A percentile compares a stretch with the other conserved stretches of the same genome.
Conservation (phyloP, 2,329 filamentous ascomycete genomes). For the Aspergillus texensis region DNA sequence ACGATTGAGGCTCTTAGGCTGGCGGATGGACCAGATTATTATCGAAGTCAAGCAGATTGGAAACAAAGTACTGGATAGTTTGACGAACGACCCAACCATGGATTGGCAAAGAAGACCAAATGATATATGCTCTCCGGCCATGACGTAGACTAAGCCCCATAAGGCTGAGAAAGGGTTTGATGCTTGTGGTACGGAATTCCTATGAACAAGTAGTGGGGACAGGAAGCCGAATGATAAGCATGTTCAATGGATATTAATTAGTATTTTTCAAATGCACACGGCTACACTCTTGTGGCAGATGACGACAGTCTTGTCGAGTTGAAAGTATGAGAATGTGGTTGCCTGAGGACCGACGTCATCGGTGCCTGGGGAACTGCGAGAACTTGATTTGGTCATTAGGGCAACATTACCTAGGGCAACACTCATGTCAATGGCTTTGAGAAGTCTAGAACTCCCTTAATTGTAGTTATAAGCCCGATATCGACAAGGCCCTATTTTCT, state of each 20-base stretch:
- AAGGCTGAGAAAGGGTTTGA: neutral
- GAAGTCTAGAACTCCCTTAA: neutral
- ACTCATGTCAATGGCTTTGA: neutral
- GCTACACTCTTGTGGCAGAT: no score
- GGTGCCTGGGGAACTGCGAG: neutral
- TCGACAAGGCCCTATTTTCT: neutral
- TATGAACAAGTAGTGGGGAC: neutral
- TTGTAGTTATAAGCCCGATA: neutral
- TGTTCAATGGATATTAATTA: neutral
- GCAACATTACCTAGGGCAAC: neutral
- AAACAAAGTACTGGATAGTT: constrained; percentile 7
- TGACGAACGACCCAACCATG: constrained; percentile 6
- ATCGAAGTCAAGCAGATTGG: constrained; percentile 8
- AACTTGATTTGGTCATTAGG: neutral
- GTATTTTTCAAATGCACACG: no score
- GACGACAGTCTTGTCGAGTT: neutral
- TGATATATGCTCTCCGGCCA: neutral
- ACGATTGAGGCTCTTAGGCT: constrained; percentile 20
- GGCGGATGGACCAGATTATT: constrained; percentile 13
- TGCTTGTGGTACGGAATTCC: neutral
- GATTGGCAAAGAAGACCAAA: neutral
- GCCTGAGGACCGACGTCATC: constrained; percentile 3
- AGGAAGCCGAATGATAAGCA: neutral
- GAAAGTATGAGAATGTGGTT: neutral
- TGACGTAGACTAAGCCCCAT: constrained; percentile 7